These are phyloP conservation scores for Phoma sp. DNA, from an alignment of 2,329 filamentous ascomycete genomes.

Conservation along the genomic window DNA sequence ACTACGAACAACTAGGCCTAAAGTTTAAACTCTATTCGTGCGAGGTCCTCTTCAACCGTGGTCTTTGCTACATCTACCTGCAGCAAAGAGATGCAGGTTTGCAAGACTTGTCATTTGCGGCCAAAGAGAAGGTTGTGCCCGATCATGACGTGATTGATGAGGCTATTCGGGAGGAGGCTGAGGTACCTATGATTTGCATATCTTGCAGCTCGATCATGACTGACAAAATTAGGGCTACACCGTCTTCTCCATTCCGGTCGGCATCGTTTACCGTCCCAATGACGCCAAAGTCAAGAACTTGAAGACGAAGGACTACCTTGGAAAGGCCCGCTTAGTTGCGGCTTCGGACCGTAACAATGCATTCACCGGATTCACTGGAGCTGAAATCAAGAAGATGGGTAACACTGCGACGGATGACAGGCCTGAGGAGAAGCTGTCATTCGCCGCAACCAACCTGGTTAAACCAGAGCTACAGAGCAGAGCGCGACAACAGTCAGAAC, in stretches of 20 bases:
- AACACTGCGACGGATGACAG: conserved; percentile 75
- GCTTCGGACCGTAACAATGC: conserved; percentile 82
- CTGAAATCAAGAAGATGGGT: conserved; percentile 75
- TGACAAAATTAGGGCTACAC: conserved; percentile 79
- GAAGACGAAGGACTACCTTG: conserved; percentile 96
- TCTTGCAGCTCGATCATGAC: neutral
- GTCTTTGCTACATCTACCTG: conserved; percentile 95
- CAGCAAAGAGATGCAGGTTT: conserved; percentile 90
- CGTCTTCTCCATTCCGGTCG: conserved; percentile 97
- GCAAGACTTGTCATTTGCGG: conserved; percentile 88
- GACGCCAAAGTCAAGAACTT: conserved; percentile 98
- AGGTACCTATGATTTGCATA: conserved; percentile 63
- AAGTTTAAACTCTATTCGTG: conserved; percentile 98
- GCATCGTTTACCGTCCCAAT: conserved; percentile 93
- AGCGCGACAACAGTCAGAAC: conserved; percentile 81
- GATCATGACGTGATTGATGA: conserved; percentile 99
- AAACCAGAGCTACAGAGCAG: conserved; percentile 82
- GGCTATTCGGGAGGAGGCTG: conserved; percentile 89
- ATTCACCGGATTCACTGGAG: conserved; percentile 81
- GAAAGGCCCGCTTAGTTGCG: conserved; percentile 92
- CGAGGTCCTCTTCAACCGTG: conserved; percentile 96
- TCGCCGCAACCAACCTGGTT: conserved; percentile 90
- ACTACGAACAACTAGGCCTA: conserved; percentile 94
- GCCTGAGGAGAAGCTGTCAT: conserved; percentile 84
- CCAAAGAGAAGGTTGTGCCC: conserved; percentile 93